Evolutionary conservation across 208 protist species (phyloP), one percentile per base, ranked within the genome.

Genomic region (Leishmania amazonensis): DNA sequence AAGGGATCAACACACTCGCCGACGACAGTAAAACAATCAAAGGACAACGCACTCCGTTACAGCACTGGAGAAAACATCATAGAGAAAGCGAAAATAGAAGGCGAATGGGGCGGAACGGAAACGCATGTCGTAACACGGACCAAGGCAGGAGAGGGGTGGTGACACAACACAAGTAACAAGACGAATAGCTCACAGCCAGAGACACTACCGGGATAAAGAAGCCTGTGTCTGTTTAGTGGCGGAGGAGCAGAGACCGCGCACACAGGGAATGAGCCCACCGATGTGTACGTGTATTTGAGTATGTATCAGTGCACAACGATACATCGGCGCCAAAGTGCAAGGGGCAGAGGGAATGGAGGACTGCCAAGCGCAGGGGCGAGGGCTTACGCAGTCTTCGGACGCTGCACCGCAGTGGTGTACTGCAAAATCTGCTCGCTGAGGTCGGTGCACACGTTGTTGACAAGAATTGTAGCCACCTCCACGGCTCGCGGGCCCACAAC

Each of bases 401-500:
- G 78, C 49, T 28, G 51, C 42, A 40, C 21, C 1, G 75, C 31
- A n/a, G 78, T 71, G 38, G 81, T 45, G 65, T 85, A 71, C 49
- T 83, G 72, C 4, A 73, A 42, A 47, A 86, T 86, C 75, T 83
- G 83, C 74, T 86, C 83, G 42, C 80, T 83, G 38, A 88, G 80
- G 74, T 86, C 73, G 5, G 75, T 72, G 68, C 84, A 79, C n/a
- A 94, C 81, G 57, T 75, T 85, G 21, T 77, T 76, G 35, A 65
- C 62, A 45, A 88, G 87, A 11, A 77, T 70, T 8, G 82, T 83
- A 19, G 47, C 73, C 28, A 89, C 81, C 72, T 86, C 76, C 24
- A 83, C 79, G 7, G 83, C 67, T 71, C 85, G 83, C 42, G 13
- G 51, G 6, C 89, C 88, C 0, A 93, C 84, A 7, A 89, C 49